Conservation (phyloP, 768 basidiomycete species). For the Collybia sp. region DNA sequence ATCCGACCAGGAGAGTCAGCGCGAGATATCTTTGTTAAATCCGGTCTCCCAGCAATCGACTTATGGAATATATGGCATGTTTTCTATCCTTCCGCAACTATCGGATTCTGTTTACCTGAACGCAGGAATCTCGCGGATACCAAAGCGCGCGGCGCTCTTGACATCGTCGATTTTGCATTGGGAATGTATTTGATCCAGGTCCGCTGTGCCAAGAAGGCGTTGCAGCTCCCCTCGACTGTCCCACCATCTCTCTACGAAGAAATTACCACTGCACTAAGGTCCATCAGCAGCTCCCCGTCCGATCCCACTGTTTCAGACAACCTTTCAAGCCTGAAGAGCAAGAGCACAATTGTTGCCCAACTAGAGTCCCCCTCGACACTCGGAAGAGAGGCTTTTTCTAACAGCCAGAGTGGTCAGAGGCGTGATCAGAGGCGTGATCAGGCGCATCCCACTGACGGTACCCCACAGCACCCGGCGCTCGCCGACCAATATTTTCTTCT, state of each 20-base stretch:
- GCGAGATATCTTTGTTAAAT: constrained; percentile 58
- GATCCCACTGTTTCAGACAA: constrained; percentile 3
- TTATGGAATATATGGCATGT: constrained; percentile 59
- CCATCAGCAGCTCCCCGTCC: constrained; percentile 3
- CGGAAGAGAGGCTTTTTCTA: too few relatives aligned
- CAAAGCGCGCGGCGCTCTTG: constrained; percentile 52
- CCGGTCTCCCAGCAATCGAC: constrained; percentile 51
- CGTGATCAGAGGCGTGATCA: too few relatives aligned
- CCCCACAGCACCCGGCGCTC: constrained; percentile 19
- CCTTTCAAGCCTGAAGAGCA: background rate
- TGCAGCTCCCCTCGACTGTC: constrained; percentile 23
- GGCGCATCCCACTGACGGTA: constrained; percentile 14
- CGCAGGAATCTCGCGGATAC: constrained; percentile 60
- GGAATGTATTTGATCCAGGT: constrained; percentile 62
- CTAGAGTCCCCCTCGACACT: constrained; percentile 1
- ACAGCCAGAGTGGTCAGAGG: too few relatives aligned
- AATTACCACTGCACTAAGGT: constrained; percentile 12
- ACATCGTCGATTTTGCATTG: constrained; percentile 63
- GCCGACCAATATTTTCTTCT: constrained; percentile 25
- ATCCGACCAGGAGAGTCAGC: constrained; percentile 47
- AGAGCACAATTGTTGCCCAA: background rate
- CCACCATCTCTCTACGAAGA: constrained; percentile 25
- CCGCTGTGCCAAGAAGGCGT: constrained; percentile 27
- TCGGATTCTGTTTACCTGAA: background rate
- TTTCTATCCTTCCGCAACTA: background rate